These are phyloP conservation scores for Backusella sp. DNA, from an alignment of 192 early-diverging fungal genomes.

Conservation along the genomic window DNA sequence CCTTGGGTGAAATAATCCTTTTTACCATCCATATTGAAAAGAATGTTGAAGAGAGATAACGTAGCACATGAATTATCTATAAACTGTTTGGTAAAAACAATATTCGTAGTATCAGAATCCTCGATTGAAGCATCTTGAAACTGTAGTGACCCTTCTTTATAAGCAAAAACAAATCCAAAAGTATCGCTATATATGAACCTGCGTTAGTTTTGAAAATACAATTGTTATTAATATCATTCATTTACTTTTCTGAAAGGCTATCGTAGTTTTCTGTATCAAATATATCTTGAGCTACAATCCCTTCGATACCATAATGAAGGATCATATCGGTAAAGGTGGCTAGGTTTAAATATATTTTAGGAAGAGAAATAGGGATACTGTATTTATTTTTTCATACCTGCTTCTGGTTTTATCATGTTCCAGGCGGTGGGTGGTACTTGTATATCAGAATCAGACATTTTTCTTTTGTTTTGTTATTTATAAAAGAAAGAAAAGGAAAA, in stretches of 20 bases:
- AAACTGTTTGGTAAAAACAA: background rate
- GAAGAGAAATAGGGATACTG: background rate
- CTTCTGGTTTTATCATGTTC: background rate
- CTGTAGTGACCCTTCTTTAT: background rate
- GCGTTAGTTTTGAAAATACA: background rate
- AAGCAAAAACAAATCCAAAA: background rate
- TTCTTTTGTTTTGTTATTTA: background rate
- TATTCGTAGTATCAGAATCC: background rate
- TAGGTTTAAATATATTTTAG: background rate
- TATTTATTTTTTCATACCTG: background rate
- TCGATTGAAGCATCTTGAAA: background rate
- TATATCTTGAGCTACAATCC: background rate
- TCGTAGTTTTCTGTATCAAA: background rate
- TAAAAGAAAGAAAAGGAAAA: background rate
- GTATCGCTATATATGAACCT: background rate
- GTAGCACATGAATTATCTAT: background rate
- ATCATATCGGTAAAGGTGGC: background rate
- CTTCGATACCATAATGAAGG: background rate
- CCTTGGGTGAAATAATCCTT: background rate
- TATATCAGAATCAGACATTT: background rate
- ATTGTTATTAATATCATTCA: background rate
- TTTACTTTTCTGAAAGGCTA: background rate
- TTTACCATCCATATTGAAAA: background rate
- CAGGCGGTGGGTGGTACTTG: background rate
- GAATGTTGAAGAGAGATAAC: background rate